Percentiles rank a stretch among this genome's conserved stretches.
Evolutionary conservation across 441 rosid species (phyloP).

Genomic region (Gossypium gossypioides): DNA sequence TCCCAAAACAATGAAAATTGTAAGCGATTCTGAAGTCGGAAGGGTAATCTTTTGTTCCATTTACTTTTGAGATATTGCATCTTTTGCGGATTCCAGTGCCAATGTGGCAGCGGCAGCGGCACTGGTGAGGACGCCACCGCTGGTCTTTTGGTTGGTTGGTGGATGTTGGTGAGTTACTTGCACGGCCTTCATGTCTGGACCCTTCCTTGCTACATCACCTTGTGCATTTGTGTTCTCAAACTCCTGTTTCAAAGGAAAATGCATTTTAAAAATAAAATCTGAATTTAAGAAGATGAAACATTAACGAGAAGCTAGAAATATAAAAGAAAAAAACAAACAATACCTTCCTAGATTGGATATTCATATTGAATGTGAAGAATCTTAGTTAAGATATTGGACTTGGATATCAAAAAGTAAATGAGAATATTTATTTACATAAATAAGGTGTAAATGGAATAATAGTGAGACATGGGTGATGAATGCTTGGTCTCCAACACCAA

Average conservation of each 20-base stretch:
- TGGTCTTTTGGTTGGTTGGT: conserved; percentile 23
- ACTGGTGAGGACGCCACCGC: conserved; percentile 46
- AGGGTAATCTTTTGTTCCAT: background rate
- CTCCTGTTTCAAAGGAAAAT: conserved; percentile 11
- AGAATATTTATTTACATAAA: background rate
- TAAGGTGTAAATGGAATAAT: background rate
- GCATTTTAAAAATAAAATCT: background rate
- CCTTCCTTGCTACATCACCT: conserved; percentile 38
- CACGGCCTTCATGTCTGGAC: conserved; percentile 33
- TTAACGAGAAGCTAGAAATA: background rate
- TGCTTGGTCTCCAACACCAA: conserved; percentile 14
- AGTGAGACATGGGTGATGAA: conserved; percentile 6
- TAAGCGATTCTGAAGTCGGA: background rate
- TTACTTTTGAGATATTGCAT: conserved; percentile 31
- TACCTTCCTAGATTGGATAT: conserved; percentile 32
- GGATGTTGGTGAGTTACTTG: conserved; percentile 41
- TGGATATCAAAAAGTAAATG: background rate
- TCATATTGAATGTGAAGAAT: conserved; percentile 22
- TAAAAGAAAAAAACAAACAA: background rate
- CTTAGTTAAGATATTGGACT: background rate
- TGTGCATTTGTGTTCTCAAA: conserved; percentile 14
- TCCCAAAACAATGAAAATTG: background rate
- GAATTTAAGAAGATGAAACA: background rate
- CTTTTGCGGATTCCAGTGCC: conserved; percentile 48
- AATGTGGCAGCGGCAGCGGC: conserved; percentile 52